Conservation (phyloP, 495 filamentous ascomycete genomes). For the Neurospora pannonica region DNA sequence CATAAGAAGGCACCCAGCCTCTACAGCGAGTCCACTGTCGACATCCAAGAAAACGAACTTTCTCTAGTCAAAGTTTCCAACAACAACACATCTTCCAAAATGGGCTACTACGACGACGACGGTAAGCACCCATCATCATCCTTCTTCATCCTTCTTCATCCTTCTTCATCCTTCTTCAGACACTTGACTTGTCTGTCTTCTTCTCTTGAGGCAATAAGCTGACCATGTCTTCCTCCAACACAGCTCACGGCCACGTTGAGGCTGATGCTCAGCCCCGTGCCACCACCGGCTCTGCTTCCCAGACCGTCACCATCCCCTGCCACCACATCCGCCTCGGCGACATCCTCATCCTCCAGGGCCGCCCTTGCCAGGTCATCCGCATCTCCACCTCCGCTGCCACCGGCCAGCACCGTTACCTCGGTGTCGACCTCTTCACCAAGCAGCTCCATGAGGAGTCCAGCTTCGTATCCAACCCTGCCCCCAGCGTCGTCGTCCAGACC, state of each 20-base stretch:
- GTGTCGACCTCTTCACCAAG: constrained; percentile 98
- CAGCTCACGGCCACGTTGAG: constrained; percentile 45
- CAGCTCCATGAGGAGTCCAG: constrained; percentile 98
- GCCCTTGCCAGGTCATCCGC: constrained; percentile 99
- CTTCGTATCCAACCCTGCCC: constrained; percentile 93
- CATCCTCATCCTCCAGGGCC: constrained; percentile 96
- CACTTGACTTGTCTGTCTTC: neutral
- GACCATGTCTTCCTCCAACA: constrained; percentile 42
- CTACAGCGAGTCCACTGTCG: constrained; percentile 39
- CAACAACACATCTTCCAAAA: constrained; percentile 49
- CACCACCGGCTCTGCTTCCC: constrained; percentile 28
- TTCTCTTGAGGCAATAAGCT: neutral
- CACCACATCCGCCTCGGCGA: constrained; percentile 99
- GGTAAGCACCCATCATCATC: constrained; percentile 31
- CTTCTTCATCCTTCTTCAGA: neutral
- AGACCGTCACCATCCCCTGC: constrained; percentile 96
- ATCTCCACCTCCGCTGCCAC: constrained; percentile 97
- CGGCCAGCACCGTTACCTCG: constrained; percentile 98
- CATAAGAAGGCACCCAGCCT: constrained; percentile 26
- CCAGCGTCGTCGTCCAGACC: constrained; percentile 96
- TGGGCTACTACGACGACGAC: constrained; percentile 99
- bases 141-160: neutral
- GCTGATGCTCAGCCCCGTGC: constrained; percentile 32
- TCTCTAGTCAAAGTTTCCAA: constrained; percentile 5
- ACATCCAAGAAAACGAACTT: constrained; percentile 31